Percentiles rank a stretch among this genome's conserved stretches.
Evolutionary conservation across 345 rosid species (phyloP).

Genomic region (Eucalyptus sp.): DNA sequence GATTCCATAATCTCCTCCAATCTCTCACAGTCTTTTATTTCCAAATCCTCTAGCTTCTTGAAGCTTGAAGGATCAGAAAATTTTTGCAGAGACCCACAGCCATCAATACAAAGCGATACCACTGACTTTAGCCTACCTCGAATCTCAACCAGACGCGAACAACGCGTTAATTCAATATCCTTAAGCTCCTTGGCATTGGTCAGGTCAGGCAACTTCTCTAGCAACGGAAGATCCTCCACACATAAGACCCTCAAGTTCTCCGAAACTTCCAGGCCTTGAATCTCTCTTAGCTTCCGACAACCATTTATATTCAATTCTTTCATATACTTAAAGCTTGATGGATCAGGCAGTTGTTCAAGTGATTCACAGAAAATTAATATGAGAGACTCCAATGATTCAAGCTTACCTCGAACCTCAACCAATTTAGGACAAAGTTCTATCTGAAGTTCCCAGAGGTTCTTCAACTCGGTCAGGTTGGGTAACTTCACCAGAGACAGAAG

Average conservation of each 20-base stretch:
- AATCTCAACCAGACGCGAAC: not conserved
- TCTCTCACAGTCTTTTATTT: too few relatives aligned
- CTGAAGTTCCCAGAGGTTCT: rapidly evolving
- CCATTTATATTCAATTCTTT: rapidly evolving
- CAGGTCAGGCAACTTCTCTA: not conserved
- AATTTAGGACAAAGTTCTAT: rapidly evolving
- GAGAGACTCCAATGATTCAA: rapidly evolving
- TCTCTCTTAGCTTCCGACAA: not conserved
- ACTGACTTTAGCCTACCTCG: too few relatives aligned
- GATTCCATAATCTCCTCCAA: too few relatives aligned
- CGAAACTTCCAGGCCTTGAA: not conserved
- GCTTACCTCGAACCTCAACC: too few relatives aligned
- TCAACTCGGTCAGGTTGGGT: rapidly evolving
- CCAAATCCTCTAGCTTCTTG: too few relatives aligned
- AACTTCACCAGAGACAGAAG: too few relatives aligned
- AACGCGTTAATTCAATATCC: rapidly evolving
- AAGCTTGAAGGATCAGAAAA: too few relatives aligned
- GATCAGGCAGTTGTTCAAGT: rapidly evolving
- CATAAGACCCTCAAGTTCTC: not conserved
- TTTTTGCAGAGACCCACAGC: rapidly evolving
- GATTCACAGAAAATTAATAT: rapidly evolving
- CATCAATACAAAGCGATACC: rapidly evolving
- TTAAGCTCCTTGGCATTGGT: not conserved
- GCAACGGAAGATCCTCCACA: not conserved
- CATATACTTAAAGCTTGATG: too few relatives aligned